Evolutionary conservation across 495 filamentous ascomycete species (phyloP).

Genomic region (Penicillium maclennaniae): DNA sequence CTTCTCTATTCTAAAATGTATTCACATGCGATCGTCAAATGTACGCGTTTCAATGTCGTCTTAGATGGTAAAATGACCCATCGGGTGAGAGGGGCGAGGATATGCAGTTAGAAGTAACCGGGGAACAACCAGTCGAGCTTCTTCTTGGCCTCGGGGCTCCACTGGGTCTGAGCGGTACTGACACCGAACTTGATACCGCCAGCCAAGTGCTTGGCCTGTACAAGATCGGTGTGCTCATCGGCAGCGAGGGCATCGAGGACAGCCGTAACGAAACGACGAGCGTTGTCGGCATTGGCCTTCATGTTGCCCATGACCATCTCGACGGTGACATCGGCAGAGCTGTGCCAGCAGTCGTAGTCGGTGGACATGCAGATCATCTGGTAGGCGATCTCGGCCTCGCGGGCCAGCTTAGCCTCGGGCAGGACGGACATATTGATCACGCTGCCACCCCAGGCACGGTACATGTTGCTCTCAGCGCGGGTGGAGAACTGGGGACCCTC

Average conservation of each 20-base stretch:
- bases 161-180: slow-evolving; percentile 63
- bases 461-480: slow-evolving; percentile 91
- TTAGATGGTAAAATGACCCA: background rate
- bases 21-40: slow-evolving; percentile 1
- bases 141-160: slow-evolving; percentile 60
- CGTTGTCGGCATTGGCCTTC: slow-evolving; percentile 85
- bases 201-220: slow-evolving; percentile 63
- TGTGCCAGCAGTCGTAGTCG: slow-evolving; percentile 97
- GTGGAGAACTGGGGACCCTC: slow-evolving; percentile 97
- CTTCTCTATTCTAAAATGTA: background rate
- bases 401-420: slow-evolving; percentile 94
- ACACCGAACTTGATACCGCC: slow-evolving; percentile 57
- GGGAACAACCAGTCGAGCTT: slow-evolving; percentile 78
- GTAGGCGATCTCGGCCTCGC: slow-evolving; percentile 93
- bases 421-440: slow-evolving; percentile 97
- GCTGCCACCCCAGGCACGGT: slow-evolving; percentile 84
- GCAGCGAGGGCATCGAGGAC: slow-evolving; percentile 81
- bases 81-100: background rate
- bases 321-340: slow-evolving; percentile 74
- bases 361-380: slow-evolving; percentile 99
- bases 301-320: slow-evolving; percentile 98
- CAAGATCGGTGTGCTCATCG: slow-evolving; percentile 68
- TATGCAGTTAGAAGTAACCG: slow-evolving; percentile 32
- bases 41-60: background rate
- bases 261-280: slow-evolving; percentile 75